Percentiles rank a stretch among this genome's conserved stretches.
These are phyloP conservation scores for Lachnellula subtilissima DNA, from an alignment of 2,329 filamentous ascomycete genomes.

Conservation along the genomic window DNA sequence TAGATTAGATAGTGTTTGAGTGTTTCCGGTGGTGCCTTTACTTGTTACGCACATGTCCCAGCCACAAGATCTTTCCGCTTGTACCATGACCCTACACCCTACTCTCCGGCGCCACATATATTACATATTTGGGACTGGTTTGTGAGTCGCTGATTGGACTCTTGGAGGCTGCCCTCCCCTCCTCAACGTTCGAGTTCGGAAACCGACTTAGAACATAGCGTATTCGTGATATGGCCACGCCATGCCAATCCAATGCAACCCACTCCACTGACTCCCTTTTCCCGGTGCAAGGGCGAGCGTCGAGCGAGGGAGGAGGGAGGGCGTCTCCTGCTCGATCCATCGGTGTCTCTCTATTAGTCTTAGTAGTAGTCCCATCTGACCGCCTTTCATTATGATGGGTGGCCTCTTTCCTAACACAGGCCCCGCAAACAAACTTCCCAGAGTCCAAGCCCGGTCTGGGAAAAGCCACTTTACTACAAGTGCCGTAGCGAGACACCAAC, in stretches of 20 bases:
- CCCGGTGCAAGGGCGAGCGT: background rate
- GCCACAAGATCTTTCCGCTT: constrained; percentile 4
- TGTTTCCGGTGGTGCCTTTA: background rate
- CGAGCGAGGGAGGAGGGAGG: no score
- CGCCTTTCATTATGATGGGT: background rate
- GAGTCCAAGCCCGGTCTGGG: background rate
- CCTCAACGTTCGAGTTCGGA: no score
- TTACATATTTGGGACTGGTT: background rate
- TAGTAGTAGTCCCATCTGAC: background rate
- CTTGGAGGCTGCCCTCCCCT: no score
- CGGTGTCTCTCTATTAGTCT: background rate
- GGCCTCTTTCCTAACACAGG: background rate
- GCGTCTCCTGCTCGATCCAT: no score
- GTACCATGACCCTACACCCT: background rate
- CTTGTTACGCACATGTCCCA: background rate
- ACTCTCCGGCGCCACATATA: background rate
- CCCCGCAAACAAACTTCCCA: background rate
- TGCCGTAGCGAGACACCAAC: background rate
- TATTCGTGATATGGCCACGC: background rate
- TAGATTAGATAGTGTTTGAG: no score
- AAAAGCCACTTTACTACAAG: background rate
- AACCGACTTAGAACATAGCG: no score
- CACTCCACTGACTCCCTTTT: background rate
- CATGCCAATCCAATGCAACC: background rate
- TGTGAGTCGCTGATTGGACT: background rate